phyloP scores from a whole-genome alignment of 1,139 yeast species.

The Saccharomyces hybrid region DNA sequence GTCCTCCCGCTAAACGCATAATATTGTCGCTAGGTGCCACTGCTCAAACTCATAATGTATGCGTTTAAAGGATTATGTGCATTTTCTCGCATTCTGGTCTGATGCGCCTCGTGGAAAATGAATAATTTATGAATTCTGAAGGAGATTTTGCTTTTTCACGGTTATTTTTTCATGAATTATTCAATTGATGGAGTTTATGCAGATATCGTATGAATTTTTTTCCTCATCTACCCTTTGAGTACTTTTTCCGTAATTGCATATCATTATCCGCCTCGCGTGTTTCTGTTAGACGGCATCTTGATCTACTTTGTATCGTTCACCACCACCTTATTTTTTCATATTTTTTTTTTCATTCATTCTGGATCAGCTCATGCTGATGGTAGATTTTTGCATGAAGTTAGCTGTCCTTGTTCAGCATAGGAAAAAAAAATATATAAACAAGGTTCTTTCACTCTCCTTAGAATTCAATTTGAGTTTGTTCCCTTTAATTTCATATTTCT shows the following conservation, averaged over 20 bases:
- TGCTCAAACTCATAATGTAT: background rate
- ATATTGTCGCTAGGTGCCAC: background rate
- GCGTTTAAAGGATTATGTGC: slow-evolving; percentile 4
- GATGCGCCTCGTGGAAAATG: slow-evolving; percentile 1
- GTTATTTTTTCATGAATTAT: background rate
- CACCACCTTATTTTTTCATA: background rate
- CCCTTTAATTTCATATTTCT: background rate
- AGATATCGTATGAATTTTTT: background rate
- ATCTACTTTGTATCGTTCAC: background rate
- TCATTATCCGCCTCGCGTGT: background rate
- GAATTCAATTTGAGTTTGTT: background rate
- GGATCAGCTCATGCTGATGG: background rate
- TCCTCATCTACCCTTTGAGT: background rate
- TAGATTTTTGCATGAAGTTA: background rate
- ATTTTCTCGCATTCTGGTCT: background rate
- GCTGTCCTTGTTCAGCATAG: background rate
- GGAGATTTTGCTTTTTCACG: background rate
- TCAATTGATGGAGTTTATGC: background rate
- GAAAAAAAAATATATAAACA: background rate
- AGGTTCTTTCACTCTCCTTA: background rate
- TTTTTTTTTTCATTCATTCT: background rate
- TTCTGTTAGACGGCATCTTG: background rate
- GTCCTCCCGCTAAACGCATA: slow-evolving; percentile 6
- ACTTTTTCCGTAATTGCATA: background rate
- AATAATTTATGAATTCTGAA: slow-evolving; percentile 4